A percentile compares a stretch with the other conserved stretches of the same genome.
These are phyloP conservation scores for Trypanosoma scelopori DNA, from an alignment of 208 protist species.

Conservation along the genomic window DNA sequence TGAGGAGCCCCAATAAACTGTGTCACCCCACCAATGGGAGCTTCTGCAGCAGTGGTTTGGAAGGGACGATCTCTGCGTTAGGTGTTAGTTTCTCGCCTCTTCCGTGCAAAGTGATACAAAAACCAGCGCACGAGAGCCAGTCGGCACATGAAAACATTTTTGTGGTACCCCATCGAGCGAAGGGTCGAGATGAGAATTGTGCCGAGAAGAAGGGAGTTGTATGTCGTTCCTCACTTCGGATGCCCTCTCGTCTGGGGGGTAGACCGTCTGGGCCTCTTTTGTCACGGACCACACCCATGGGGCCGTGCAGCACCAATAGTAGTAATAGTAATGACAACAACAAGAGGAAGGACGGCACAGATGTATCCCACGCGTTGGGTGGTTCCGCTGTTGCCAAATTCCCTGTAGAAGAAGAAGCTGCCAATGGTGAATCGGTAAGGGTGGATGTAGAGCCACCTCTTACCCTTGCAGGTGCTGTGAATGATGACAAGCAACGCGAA, in stretches of 20 bases:
- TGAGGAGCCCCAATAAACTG: too few relatives aligned
- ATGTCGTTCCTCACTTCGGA: neutral
- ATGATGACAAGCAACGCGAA: neutral
- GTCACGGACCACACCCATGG: neutral
- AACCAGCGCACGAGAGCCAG: neutral
- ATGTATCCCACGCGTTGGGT: too few relatives aligned
- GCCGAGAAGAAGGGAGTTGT: neutral
- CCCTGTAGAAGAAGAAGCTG: too few relatives aligned
- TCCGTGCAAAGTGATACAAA: slow-evolving; percentile 3
- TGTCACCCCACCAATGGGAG: neutral
- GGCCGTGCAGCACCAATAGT: neutral
- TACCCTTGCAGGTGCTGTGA: too few relatives aligned
- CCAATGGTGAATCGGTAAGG: too few relatives aligned
- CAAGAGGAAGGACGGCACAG: neutral
- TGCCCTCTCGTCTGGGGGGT: neutral
- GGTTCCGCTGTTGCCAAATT: too few relatives aligned
- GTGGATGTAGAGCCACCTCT: too few relatives aligned
- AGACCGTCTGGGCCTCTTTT: neutral
- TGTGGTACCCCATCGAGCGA: neutral
- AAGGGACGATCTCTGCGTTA: neutral
- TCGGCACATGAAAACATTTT: neutral
- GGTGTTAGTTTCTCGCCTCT: neutral
- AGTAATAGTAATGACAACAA: neutral
- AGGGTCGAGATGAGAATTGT: neutral
- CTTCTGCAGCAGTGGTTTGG: neutral